Evolutionary conservation across 1,284 basidiomycete genomes (phyloP).

Genomic region (Moesziomyces parantarcticus): DNA sequence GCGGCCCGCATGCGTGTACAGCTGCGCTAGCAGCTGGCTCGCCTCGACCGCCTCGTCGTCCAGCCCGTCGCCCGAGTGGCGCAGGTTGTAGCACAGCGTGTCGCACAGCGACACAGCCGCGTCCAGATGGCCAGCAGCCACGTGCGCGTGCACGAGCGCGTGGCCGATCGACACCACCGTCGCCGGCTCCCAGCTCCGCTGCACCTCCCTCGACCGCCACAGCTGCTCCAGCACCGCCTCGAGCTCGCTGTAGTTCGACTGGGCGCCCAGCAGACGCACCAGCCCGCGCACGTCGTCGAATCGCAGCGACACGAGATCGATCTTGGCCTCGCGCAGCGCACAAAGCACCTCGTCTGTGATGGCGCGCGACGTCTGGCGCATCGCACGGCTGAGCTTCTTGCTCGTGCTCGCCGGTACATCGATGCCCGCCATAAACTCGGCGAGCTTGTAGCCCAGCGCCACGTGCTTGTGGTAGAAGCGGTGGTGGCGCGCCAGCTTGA

Average conservation of each 20-base stretch:
- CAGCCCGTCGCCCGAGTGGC: constrained; percentile 9
- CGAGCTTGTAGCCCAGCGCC: constrained; percentile 6
- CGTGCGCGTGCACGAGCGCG: constrained; percentile 4
- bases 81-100: constrained; percentile 7
- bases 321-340: not conserved
- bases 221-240: constrained; percentile 1
- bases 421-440: constrained; percentile 1
- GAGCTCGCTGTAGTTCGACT: constrained; percentile 1
- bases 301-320: constrained; percentile 1
- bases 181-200: constrained; percentile 4
- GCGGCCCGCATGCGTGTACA: not conserved
- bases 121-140: constrained; percentile 1
- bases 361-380: constrained; percentile 3
- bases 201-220: constrained; percentile 5
- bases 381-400: constrained; percentile 1
- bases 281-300: constrained; percentile 3
- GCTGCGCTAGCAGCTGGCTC: constrained; percentile 1
- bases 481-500: constrained; percentile 2
- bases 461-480: constrained; percentile 1
- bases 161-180: constrained; percentile 3
- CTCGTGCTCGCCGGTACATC: not conserved
- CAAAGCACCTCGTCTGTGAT: constrained; percentile 6
- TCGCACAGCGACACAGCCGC: constrained; percentile 5
- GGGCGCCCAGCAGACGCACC: constrained; percentile 1
- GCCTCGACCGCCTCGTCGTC: constrained; percentile 5